phyloP scores from a whole-genome alignment of 345 rosid genomes.

The Sonneratia caseolaris region DNA sequence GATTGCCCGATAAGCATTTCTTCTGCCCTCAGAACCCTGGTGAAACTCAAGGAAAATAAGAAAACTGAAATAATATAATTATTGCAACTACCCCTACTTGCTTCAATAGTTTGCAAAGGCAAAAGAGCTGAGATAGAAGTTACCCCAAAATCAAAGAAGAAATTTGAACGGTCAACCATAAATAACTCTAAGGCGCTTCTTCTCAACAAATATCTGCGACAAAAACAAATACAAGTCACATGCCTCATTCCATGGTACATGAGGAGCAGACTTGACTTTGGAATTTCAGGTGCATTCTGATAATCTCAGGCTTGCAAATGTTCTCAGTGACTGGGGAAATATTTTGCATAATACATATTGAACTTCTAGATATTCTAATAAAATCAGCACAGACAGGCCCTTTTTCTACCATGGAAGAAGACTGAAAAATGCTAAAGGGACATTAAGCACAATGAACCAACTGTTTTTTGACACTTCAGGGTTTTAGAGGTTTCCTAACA shows the following conservation, averaged over 20 bases:
- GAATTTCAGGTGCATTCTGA: neutral
- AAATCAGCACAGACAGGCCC: too few relatives aligned
- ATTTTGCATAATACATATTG: too few relatives aligned
- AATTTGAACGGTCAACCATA: constrained; percentile 93
- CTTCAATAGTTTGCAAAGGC: constrained; percentile 1
- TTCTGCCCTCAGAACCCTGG: constrained; percentile 78
- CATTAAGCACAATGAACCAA: neutral
- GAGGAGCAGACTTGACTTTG: neutral
- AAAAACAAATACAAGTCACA: constrained; percentile 4
- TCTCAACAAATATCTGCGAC: constrained; percentile 74
- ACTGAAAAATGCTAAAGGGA: too few relatives aligned
- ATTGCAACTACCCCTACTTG: neutral
- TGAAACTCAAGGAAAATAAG: neutral
- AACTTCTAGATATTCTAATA: too few relatives aligned
- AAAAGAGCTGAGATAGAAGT: constrained; percentile 9
- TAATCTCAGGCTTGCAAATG: neutral
- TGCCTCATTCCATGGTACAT: neutral
- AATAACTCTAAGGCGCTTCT: constrained; percentile 96
- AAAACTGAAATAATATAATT: constrained; percentile 1
- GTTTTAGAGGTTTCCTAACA: neutral
- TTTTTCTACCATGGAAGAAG: too few relatives aligned
- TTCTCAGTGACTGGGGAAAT: neutral
- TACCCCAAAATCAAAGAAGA: constrained; percentile 98
- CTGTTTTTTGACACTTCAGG: neutral
- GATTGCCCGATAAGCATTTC: constrained; percentile 87